phyloP scores from a whole-genome alignment of 129 eudicot genomes.

The Lactuca sativa region DNA sequence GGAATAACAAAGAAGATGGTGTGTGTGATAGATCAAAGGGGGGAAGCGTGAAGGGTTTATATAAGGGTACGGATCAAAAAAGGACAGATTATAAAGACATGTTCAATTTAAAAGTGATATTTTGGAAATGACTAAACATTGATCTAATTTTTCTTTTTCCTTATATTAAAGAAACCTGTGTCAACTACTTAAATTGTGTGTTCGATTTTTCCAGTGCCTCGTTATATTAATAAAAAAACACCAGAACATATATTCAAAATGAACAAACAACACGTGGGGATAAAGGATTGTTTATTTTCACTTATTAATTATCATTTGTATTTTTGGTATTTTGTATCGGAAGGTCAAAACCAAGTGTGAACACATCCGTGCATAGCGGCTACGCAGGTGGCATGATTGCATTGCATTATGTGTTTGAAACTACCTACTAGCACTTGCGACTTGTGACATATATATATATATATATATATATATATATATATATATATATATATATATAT shows the following conservation, averaged over 20 bases:
- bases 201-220: background rate
- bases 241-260: background rate
- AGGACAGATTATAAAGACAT: constrained; percentile 7
- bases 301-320: background rate
- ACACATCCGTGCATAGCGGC: constrained; percentile 33
- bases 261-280: constrained; percentile 4
- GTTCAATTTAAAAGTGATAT: background rate
- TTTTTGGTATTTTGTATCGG: constrained; percentile 6
- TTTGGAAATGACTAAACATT: background rate
- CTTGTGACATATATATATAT: too few relatives aligned
- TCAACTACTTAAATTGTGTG: background rate
- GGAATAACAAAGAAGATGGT: background rate
- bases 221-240: background rate
- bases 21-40: background rate
- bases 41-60: constrained; percentile 8
- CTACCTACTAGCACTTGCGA: background rate
- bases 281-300: background rate
- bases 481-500: too few relatives aligned
- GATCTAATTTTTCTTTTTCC: background rate
- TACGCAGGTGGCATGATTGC: constrained; percentile 8
- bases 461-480: too few relatives aligned
- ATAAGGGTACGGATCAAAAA: constrained; percentile 22
- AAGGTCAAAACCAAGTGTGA: constrained; percentile 31
- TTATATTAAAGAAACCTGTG: background rate
- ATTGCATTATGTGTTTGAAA: background rate